These are phyloP conservation scores for Chytriomyces sp. DNA, from an alignment of 192 early-diverging fungal genomes.

Conservation along the genomic window DNA sequence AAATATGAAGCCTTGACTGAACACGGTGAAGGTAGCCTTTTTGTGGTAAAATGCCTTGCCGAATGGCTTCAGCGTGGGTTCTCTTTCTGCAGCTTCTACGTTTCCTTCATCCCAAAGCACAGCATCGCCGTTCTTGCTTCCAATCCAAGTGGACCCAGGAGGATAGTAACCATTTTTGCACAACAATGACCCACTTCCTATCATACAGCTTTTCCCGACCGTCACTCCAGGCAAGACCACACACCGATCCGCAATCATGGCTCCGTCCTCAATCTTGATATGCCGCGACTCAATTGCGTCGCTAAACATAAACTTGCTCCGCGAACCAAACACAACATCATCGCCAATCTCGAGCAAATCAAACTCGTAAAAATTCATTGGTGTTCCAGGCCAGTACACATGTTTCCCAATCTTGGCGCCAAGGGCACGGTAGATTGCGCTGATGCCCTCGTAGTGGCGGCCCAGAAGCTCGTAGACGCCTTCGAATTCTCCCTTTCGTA, in stretches of 20 bases:
- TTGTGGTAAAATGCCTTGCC: constrained; percentile 48
- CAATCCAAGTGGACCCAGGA: constrained; percentile 42
- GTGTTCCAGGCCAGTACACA: constrained; percentile 53
- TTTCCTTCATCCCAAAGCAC: constrained; percentile 34
- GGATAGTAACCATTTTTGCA: constrained; percentile 31
- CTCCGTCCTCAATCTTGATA: constrained; percentile 40
- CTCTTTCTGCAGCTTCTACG: not conserved
- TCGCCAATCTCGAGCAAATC: constrained; percentile 48
- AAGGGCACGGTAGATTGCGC: constrained; percentile 39
- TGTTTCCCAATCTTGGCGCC: constrained; percentile 49
- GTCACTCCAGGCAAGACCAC: constrained; percentile 47
- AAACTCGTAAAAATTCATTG: constrained; percentile 40
- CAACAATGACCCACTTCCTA: constrained; percentile 46
- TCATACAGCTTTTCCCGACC: constrained; percentile 40
- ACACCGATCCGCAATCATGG: constrained; percentile 43
- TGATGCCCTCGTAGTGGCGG: constrained; percentile 46
- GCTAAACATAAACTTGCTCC: constrained; percentile 37
- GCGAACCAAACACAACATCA: constrained; percentile 53
- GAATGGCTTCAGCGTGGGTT: constrained; percentile 41
- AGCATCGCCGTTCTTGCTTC: constrained; percentile 41
- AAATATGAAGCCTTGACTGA: constrained; percentile 11
- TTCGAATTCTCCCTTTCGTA: constrained; percentile 34
- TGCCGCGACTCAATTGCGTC: constrained; percentile 35
- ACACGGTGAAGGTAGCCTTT: constrained; percentile 38
- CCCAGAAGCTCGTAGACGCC: constrained; percentile 44